Evolutionary conservation across 2,329 filamentous ascomycete genomes (phyloP).

Genomic region (Macrophomina tecta): DNA sequence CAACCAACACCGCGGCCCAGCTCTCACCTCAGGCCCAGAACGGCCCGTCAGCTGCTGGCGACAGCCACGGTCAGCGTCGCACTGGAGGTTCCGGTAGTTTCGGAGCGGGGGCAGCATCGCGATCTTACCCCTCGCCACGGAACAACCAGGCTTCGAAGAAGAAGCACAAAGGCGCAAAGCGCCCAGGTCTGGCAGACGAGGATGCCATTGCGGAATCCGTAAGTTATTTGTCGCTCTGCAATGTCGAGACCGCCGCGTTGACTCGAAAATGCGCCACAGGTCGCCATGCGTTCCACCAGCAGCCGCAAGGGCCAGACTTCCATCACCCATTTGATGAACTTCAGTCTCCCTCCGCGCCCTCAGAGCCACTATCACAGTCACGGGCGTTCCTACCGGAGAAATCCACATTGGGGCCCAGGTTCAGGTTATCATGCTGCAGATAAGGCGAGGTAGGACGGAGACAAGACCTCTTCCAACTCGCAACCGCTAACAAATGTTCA

Average conservation of each 20-base stretch:
- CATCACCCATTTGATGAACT: conserved; percentile 96
- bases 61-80: conserved; percentile 52
- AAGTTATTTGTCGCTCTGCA: conserved; percentile 45
- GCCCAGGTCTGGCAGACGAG: conserved; percentile 77
- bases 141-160: conserved; percentile 79
- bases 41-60: conserved; percentile 49
- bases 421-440: conserved; percentile 90
- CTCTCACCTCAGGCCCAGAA: conserved; percentile 53
- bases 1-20: conserved; percentile 43
- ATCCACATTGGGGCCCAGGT: conserved; percentile 81
- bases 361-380: conserved; percentile 62
- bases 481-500: conserved; percentile 40
- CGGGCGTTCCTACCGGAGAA: conserved; percentile 60
- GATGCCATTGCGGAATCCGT: conserved; percentile 85
- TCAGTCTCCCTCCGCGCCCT: conserved; percentile 78
- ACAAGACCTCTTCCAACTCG: not conserved
- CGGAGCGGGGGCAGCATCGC: conserved; percentile 45
- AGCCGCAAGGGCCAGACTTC: conserved; percentile 91
- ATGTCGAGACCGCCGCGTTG: not conserved
- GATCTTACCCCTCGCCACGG: conserved; percentile 61
- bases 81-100: conserved; percentile 46
- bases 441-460: conserved; percentile 74
- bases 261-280: conserved; percentile 45
- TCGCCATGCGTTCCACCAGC: conserved; percentile 67
- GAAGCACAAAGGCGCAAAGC: conserved; percentile 82